These are phyloP conservation scores for Paracorniculantispora psalliotae DNA, from an alignment of 2,329 filamentous ascomycete genomes.

Conservation along the genomic window DNA sequence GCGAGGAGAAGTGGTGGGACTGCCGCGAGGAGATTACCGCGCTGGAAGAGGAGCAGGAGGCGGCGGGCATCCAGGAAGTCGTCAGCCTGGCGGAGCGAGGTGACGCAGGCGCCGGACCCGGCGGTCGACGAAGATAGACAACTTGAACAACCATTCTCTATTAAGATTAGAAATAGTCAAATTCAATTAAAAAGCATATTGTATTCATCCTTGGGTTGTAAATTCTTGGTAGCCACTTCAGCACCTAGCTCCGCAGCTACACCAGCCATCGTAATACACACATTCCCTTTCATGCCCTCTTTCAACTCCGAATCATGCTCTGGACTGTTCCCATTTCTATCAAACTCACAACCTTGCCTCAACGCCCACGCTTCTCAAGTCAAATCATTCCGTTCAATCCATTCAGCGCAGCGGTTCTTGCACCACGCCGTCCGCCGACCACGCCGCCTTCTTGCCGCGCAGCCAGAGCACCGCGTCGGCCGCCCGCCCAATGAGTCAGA, in stretches of 20 bases:
- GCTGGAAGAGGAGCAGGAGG: constrained; percentile 93
- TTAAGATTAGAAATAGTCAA: constrained; percentile 16
- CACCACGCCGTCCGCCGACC: constrained; percentile 26
- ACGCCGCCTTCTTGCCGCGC: constrained; percentile 25
- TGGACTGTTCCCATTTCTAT: too few species aligned
- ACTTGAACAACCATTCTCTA: too few species aligned
- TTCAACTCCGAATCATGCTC: too few species aligned
- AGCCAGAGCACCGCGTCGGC: constrained; percentile 26
- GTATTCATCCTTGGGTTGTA: too few species aligned
- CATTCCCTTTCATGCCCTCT: too few species aligned
- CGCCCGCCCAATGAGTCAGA: constrained; percentile 32
- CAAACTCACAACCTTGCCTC: neutral
- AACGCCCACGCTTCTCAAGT: constrained; percentile 1
- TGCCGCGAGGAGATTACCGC: constrained; percentile 87
- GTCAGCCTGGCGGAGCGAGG: constrained; percentile 76
- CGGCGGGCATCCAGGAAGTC: constrained; percentile 89
- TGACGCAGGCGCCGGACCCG: constrained; percentile 41
- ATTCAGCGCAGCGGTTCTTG: constrained; percentile 22
- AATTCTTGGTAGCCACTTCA: too few species aligned
- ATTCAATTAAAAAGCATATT: neutral
- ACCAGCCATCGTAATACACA: too few species aligned
- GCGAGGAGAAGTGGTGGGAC: constrained; percentile 99
- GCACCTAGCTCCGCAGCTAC: too few species aligned
- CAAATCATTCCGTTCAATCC: neutral
- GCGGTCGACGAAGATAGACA: constrained; percentile 27